phyloP scores from a whole-genome alignment of 2,329 filamentous ascomycete genomes.

The Falciphora oryzae region DNA sequence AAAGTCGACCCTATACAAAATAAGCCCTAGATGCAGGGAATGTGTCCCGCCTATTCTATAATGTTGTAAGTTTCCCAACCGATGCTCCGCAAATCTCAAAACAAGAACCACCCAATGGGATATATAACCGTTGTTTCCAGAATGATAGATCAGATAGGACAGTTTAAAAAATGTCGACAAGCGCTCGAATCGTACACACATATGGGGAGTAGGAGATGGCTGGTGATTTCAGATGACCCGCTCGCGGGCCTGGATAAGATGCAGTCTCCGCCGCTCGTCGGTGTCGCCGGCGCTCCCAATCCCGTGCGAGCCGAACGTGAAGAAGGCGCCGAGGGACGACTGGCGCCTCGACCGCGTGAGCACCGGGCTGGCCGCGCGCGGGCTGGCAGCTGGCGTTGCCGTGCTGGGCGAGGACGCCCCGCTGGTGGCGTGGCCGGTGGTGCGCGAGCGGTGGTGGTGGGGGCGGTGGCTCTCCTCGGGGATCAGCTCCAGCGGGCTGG shows the following conservation, averaged over 20 bases:
- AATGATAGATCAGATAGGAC: neutral
- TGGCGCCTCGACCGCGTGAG: constrained; percentile 16
- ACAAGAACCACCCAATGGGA: neutral
- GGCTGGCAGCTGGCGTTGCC: constrained; percentile 11
- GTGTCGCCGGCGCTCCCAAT: constrained; percentile 20
- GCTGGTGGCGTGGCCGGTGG: constrained; percentile 1
- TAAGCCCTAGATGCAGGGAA: neutral
- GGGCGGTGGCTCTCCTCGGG: constrained; percentile 18
- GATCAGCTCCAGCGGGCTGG: constrained; percentile 24
- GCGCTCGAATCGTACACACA: neutral
- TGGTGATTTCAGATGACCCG: constrained; percentile 19
- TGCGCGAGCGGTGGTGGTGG: constrained; percentile 9
- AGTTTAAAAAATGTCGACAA: neutral
- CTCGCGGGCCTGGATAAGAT: constrained; percentile 31
- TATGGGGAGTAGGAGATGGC: neutral
- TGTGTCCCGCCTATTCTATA: neutral
- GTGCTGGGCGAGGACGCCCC: neutral
- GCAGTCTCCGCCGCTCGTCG: constrained; percentile 28
- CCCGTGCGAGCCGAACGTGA: constrained; percentile 16
- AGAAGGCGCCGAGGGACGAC: constrained; percentile 19
- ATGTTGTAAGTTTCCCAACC: neutral
- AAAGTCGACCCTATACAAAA: neutral
- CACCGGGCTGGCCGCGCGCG: constrained; percentile 14
- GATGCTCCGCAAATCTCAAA: neutral
- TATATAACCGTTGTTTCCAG: neutral